Evolutionary conservation across 176 grass and related monocot species (phyloP).

Genomic region (Echinochloa phyllopogon): DNA sequence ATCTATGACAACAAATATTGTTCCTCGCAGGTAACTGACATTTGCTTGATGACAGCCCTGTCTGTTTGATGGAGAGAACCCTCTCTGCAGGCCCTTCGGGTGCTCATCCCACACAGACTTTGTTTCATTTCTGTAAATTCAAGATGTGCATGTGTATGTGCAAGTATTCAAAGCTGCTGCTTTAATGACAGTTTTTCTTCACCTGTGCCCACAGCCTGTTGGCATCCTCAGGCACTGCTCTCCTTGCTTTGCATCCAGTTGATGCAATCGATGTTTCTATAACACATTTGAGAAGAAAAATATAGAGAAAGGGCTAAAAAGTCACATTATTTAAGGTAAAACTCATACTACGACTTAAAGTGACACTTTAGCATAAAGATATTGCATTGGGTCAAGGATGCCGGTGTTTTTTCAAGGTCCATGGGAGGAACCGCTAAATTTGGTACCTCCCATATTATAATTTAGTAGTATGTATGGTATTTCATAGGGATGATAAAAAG

Average conservation of each 20-base stretch:
- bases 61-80: not conserved
- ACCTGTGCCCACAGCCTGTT: not conserved
- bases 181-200: not conserved
- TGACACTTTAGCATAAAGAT: not conserved
- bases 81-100: not conserved
- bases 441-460: not conserved
- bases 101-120: conserved; percentile 34
- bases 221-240: not conserved
- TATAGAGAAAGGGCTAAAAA: not conserved
- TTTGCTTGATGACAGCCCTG: not conserved
- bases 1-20: not conserved
- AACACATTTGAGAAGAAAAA: conserved; percentile 28
- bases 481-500: not conserved
- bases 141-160: not conserved
- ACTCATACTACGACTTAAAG: conserved; percentile 4
- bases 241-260: not conserved
- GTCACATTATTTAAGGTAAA: conserved; percentile 29
- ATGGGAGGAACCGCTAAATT: not conserved
- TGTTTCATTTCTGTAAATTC: not conserved
- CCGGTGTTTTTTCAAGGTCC: not conserved
- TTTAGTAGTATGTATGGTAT: not conserved
- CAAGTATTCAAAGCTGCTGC: not conserved
- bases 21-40: not conserved
- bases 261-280: conserved; percentile 36
- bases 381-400: not conserved